Evolutionary conservation across 257 asterid genomes (phyloP).

Genomic region (Solanum medicagineum): DNA sequence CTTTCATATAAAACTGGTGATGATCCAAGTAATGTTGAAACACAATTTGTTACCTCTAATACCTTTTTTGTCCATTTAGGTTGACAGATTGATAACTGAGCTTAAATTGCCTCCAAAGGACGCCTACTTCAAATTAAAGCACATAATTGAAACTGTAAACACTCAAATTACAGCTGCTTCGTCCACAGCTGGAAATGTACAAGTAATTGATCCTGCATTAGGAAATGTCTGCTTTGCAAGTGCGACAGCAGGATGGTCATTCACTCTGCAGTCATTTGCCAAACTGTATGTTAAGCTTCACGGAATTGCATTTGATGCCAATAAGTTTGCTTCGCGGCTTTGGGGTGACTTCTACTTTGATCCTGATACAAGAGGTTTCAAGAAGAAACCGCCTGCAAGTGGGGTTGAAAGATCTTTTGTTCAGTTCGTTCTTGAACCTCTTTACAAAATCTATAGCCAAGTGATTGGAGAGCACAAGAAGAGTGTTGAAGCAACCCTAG

Average conservation of each 20-base stretch:
- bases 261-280: conserved; percentile 89
- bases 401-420: conserved; percentile 91
- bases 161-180: conserved; percentile 74
- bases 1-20: neutral
- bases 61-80: conserved; percentile 24
- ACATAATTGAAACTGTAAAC: conserved; percentile 79
- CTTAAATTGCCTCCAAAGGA: conserved; percentile 94
- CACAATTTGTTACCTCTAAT: neutral
- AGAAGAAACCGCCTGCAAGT: conserved; percentile 70
- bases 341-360: conserved; percentile 97
- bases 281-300: conserved; percentile 89
- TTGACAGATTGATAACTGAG: conserved; percentile 85
- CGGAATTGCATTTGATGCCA: conserved; percentile 86
- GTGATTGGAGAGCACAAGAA: conserved; percentile 97
- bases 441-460: conserved; percentile 87
- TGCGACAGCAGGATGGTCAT: conserved; percentile 98
- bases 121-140: conserved; percentile 88
- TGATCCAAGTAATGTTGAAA: neutral
- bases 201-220: conserved; percentile 64
- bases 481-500: conserved; percentile 87
- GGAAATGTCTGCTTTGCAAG: conserved; percentile 97
- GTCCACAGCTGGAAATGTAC: conserved; percentile 87
- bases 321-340: conserved; percentile 80
- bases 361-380: conserved; percentile 59
- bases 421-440: conserved; percentile 92